These are phyloP conservation scores for Botryotinia calthae DNA, from an alignment of 2,329 filamentous ascomycete genomes.

Conservation along the genomic window DNA sequence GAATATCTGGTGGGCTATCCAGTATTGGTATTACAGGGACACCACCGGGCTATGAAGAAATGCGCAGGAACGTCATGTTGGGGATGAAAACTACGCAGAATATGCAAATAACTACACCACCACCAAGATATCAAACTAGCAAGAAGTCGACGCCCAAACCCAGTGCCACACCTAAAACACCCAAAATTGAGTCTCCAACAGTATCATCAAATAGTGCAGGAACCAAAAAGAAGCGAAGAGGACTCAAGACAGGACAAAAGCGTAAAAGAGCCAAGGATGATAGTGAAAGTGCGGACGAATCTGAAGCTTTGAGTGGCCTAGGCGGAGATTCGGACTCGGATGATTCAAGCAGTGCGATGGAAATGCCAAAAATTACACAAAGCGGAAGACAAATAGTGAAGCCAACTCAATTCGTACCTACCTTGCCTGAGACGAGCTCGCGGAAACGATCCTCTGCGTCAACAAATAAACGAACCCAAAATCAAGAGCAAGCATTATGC, in stretches of 20 bases:
- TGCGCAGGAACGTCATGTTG: slow-evolving; percentile 38
- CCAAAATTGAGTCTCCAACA: slow-evolving; percentile 26
- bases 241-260: slow-evolving; percentile 32
- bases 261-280: slow-evolving; percentile 36
- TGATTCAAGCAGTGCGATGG: slow-evolving; percentile 45
- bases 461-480: slow-evolving; percentile 55
- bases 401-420: slow-evolving; percentile 61
- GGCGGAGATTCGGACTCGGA: slow-evolving; percentile 41
- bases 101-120: slow-evolving; percentile 37
- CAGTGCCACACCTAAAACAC: slow-evolving; percentile 24
- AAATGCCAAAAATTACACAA: slow-evolving; percentile 65
- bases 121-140: slow-evolving; percentile 20
- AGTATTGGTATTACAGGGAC: slow-evolving; percentile 35
- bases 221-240: slow-evolving; percentile 27
- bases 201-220: slow-evolving; percentile 28
- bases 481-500: slow-evolving; percentile 60
- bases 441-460: slow-evolving; percentile 40
- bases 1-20: slow-evolving; percentile 29
- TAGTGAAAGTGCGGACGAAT: slow-evolving; percentile 36
- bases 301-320: slow-evolving; percentile 36
- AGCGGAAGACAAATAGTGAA: slow-evolving; percentile 71
- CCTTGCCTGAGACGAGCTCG: slow-evolving; percentile 45
- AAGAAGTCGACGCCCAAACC: slow-evolving; percentile 24
- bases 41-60: slow-evolving; percentile 39
- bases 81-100: slow-evolving; percentile 40